Percentiles rank a stretch among this genome's conserved stretches.
phyloP scores from a whole-genome alignment of 2,329 filamentous ascomycete species.

The Penicillium polonicum region DNA sequence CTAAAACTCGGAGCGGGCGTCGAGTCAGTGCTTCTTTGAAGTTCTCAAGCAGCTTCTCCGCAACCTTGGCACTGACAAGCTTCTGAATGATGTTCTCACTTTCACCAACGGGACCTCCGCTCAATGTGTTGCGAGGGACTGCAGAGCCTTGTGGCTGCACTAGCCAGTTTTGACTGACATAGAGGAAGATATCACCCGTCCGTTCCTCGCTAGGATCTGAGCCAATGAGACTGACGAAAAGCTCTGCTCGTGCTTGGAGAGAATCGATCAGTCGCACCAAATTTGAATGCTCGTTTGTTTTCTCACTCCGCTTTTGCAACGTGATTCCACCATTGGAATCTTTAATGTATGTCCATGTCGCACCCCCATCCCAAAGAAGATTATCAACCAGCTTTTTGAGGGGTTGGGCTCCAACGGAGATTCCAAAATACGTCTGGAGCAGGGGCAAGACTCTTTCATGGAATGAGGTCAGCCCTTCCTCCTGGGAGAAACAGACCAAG shows the following conservation, averaged over 20 bases:
- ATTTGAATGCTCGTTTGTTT: slow-evolving; percentile 22
- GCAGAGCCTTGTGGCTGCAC: slow-evolving; percentile 24
- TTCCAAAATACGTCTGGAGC: slow-evolving; percentile 43
- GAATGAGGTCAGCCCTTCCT: slow-evolving; percentile 26
- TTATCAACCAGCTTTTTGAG: slow-evolving; percentile 42
- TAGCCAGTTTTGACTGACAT: slow-evolving; percentile 45
- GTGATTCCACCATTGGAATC: slow-evolving; percentile 25
- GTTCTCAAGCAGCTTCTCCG: slow-evolving; percentile 42
- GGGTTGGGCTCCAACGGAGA: slow-evolving; percentile 38
- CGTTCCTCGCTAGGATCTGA: slow-evolving; percentile 43
- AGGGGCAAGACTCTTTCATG: slow-evolving; percentile 34
- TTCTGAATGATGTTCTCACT: slow-evolving; percentile 34
- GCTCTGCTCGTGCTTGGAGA: slow-evolving; percentile 38
- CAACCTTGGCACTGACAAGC: slow-evolving; percentile 42
- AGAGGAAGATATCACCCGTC: slow-evolving; percentile 43
- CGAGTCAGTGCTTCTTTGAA: slow-evolving; percentile 45
- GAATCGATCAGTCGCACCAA: slow-evolving; percentile 36
- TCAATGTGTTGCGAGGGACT: slow-evolving; percentile 9
- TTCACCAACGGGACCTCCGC: slow-evolving; percentile 23
- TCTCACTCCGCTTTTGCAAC: slow-evolving; percentile 27
- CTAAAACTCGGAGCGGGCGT: slow-evolving; percentile 40
- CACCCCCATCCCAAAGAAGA: slow-evolving; percentile 42
- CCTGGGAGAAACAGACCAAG: slow-evolving; percentile 38
- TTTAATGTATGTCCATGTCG: slow-evolving; percentile 37
- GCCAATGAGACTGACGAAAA: slow-evolving; percentile 38